Percentiles rank a stretch among this genome's conserved stretches.
These are phyloP conservation scores for Citrus mangshanensis DNA, from an alignment of 345 rosid genomes.

Conservation along the genomic window DNA sequence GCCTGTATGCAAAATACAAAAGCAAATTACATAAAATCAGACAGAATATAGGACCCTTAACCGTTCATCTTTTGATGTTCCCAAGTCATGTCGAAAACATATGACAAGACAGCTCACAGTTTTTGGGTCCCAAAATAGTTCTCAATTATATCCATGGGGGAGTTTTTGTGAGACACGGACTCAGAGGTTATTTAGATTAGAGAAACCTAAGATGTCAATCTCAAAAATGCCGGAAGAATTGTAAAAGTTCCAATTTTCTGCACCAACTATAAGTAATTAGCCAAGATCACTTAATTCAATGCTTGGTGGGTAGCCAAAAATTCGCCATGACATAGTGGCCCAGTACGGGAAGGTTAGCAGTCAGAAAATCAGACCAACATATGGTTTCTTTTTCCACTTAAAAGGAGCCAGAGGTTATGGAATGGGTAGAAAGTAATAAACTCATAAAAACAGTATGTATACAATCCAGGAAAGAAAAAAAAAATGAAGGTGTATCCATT, in stretches of 20 bases:
- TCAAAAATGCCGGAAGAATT: background rate
- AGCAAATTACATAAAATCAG: background rate
- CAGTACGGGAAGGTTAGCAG: background rate
- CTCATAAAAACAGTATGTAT: background rate
- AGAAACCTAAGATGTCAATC: background rate
- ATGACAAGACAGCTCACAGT: background rate
- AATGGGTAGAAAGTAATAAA: background rate
- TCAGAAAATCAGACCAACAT: background rate
- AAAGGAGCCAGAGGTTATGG: background rate
- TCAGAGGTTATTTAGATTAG: no score
- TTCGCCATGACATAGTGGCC: background rate
- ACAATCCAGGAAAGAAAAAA: background rate
- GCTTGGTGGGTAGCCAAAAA: background rate
- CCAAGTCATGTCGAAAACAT: background rate
- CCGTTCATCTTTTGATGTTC: background rate
- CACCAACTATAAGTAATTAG: background rate
- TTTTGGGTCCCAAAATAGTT: background rate
- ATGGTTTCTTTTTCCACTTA: background rate
- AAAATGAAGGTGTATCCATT: background rate
- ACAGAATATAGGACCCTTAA: background rate
- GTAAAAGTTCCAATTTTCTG: background rate
- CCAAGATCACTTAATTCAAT: background rate
- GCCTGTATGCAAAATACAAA: constrained; percentile 33
- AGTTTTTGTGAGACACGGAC: background rate
- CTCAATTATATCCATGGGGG: background rate